Base-by-base conservation (phyloP, 306 rosid species). In the Cucumis hystrix region DNA sequence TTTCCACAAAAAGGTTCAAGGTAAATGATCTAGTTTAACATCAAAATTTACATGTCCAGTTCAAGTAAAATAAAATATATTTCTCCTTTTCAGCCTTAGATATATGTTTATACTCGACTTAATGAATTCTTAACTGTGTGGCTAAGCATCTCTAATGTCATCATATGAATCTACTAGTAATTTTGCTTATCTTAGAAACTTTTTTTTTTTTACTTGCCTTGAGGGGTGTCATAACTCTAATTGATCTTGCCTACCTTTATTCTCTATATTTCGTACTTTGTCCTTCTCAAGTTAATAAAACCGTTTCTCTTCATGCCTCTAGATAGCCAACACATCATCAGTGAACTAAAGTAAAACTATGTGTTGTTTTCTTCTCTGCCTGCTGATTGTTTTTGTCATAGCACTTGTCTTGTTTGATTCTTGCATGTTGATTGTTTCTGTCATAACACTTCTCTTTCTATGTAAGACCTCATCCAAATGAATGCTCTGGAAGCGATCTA, bases 401-500 rank as follows among this genome's bases (percentile, higher is more conserved):
- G 4, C 52, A 47, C 52, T 47, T 47, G 1, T 47, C 52, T 47
- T 47, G 52, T 11, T 47, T 47, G 52, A 47, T 47, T 47, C 16
- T 47, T 47, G 5, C 52, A 2, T 47, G 52, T 47, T 8, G 52
- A 12, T 47, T 47, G 52, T 47, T 47, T 47, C 5, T 47, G 52
- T 12, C 52, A 11, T 47, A 47, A 47, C 16, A 47, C 52, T 47
- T 47, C 35, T 56, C 40, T 66, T 85, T 80, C 55, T 65, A 39
- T 79, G 74, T 7, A 78, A 93, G 98, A 54, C 98, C 98, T 65
- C 98, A 93, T 78, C 93, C 97, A 64, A 91, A 91, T 79, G 98
- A 91, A 77, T 93, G 96, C 75, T 93, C 97, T n/a, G 96, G 98
- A 77, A 91, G 96, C 57, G 97, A 93, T 83, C 81, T 93, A 37